These are phyloP conservation scores for Lithocarpus polystachyus DNA, from an alignment of 306 rosid genomes.

Conservation along the genomic window DNA sequence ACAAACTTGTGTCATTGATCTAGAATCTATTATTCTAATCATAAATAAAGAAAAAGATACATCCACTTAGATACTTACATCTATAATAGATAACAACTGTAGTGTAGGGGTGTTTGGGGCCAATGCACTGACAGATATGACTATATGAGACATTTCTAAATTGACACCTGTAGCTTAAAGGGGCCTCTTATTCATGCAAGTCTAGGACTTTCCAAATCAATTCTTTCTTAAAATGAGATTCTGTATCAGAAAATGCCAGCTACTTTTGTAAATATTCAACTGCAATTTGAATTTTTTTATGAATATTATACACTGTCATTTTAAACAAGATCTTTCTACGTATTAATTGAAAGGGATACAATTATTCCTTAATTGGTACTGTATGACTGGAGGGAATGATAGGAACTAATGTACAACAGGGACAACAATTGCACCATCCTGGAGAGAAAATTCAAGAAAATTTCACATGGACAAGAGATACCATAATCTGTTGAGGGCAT, in stretches of 20 bases:
- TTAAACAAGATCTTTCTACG: background rate
- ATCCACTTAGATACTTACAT: background rate
- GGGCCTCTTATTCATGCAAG: background rate
- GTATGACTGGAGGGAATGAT: background rate
- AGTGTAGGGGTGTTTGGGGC: background rate
- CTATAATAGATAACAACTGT: background rate
- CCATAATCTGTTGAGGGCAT: background rate
- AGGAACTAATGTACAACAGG: background rate
- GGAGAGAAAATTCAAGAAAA: background rate
- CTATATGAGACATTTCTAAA: background rate
- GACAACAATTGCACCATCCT: background rate
- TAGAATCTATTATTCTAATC: background rate
- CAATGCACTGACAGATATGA: background rate
- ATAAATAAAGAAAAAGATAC: background rate
- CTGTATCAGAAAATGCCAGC: background rate
- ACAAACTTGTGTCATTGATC: background rate
- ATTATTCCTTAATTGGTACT: background rate
- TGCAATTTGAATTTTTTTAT: background rate
- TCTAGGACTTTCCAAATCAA: background rate
- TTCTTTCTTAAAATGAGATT: background rate
- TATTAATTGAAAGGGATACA: background rate
- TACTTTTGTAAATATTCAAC: background rate
- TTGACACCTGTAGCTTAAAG: background rate
- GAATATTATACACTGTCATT: background rate
- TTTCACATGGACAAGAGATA: background rate